Base-by-base conservation (phyloP, 371 early-diverging fungal genomes). In the Mortierella sp. region DNA sequence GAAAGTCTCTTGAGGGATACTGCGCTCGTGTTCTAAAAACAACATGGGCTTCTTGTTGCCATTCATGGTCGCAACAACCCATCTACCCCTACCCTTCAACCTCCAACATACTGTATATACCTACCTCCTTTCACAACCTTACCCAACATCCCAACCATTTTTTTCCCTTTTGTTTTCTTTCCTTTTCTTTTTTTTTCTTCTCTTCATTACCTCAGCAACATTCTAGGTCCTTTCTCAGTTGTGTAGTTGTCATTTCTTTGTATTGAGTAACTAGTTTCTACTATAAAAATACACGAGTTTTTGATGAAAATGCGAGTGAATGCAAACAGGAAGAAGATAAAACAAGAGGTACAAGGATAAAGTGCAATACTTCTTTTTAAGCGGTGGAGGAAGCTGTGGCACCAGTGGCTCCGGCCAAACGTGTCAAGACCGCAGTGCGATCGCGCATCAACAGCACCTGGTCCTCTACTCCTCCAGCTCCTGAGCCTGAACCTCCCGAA, bases 1-100 rank as follows among this genome's bases (percentile, higher is more conserved):
- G 84, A 70, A 19, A 65, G 76, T 45, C 75, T 81, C 21, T 38
- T 82, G 57, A 38, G 76, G 47, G 83, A 79, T 24, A 19, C 79
- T 44, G 42, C 71, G 0, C 44, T 79, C 71, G 47, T 71, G n/a
- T 74, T 70, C 26, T 79, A 65, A 83, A 9, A 38, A 38, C 42
- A 38, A 5, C 42, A 38, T 38, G 42, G 5, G 42, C 42, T 38
- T 21, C 1, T 10, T 21, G 63, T 19, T 63, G 42, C 42, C 34
- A 13, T 9, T 55, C 34, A 63, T 63, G 31, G 21, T 34, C 63
- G 21, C 26, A 3, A 6, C 42, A 38, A 38, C 42, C 42, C 5
- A 38, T 2, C 34, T 28, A 42, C 26, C 21, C 45, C 68, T 8
- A 38, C n/a, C 48, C 38, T 28, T n/a, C 34, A 1, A n/a, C 10